Evolutionary conservation across 495 filamentous ascomycete species (phyloP).

Genomic region (Chlorociboria aeruginascens): DNA sequence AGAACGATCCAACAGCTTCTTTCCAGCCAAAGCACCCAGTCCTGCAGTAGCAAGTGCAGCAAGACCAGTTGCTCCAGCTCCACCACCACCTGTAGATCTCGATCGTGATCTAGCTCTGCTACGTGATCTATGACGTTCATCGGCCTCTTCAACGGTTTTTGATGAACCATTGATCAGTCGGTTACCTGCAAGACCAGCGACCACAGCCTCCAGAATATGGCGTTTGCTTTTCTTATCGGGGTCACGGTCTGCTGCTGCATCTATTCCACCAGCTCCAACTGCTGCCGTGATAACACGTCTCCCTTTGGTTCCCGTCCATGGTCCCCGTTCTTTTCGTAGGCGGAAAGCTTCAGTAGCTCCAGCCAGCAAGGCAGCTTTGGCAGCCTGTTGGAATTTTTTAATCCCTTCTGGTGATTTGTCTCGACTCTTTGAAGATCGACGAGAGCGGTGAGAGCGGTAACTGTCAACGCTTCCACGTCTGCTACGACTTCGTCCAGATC

Average conservation of each 20-base stretch:
- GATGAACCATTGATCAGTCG: constrained; percentile 65
- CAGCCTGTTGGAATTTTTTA: constrained; percentile 69
- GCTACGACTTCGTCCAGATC: constrained; percentile 16
- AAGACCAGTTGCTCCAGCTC: constrained; percentile 30
- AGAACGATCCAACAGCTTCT: constrained; percentile 58
- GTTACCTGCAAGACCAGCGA: constrained; percentile 78
- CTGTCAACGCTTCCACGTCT: constrained; percentile 44
- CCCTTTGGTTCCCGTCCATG: constrained; percentile 76
- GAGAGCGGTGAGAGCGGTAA: constrained; percentile 32
- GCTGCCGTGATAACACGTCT: constrained; percentile 82
- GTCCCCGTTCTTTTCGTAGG: constrained; percentile 70
- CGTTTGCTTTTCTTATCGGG: constrained; percentile 63
- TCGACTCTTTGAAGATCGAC: constrained; percentile 30
- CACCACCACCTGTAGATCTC: constrained; percentile 27
- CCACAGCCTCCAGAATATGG: constrained; percentile 56
- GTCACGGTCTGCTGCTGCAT: constrained; percentile 56
- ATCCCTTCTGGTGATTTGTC: constrained; percentile 27
- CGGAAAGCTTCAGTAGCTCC: constrained; percentile 84
- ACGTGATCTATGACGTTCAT: constrained; percentile 37
- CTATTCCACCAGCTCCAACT: constrained; percentile 70
- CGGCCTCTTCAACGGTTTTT: constrained; percentile 45
- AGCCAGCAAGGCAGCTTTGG: constrained; percentile 73
- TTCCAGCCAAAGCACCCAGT: constrained; percentile 65
- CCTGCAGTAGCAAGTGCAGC: constrained; percentile 65
- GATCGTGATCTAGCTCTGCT: constrained; percentile 26